Evolutionary conservation across 1,284 basidiomycete species (phyloP).

Genomic region (Heterobasidion annosum): DNA sequence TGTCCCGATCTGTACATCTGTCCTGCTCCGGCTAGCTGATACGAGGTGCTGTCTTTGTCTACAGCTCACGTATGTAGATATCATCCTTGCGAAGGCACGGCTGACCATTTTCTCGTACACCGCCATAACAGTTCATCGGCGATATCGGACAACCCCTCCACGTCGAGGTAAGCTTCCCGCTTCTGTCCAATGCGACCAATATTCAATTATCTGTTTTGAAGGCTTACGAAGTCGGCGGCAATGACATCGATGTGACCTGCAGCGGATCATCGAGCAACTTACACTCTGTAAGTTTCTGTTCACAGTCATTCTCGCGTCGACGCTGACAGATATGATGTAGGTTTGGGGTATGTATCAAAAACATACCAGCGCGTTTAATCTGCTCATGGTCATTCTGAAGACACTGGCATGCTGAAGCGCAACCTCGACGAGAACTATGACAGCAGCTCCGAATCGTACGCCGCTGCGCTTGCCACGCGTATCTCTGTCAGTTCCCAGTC

Average conservation of each 20-base stretch:
- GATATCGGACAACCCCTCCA: constrained; percentile 45
- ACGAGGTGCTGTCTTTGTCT: neutral
- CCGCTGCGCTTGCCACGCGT: constrained; percentile 28
- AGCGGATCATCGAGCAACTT: constrained; percentile 31
- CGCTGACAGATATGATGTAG: constrained; percentile 13
- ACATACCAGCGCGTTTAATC: neutral
- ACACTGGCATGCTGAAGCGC: constrained; percentile 37
- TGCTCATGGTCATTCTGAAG: constrained; percentile 13
- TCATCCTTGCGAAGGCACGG: neutral
- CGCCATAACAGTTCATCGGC: constrained; percentile 32
- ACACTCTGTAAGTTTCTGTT: constrained; percentile 30
- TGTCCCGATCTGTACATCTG: constrained; percentile 1
- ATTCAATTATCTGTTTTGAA: constrained; percentile 9
- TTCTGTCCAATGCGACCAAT: neutral
- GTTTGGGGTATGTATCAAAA: constrained; percentile 14
- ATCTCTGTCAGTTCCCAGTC: constrained; percentile 28
- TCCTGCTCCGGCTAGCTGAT: neutral
- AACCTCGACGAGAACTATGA: constrained; percentile 31
- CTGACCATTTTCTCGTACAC: neutral
- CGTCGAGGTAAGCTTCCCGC: constrained; percentile 12
- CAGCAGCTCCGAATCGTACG: constrained; percentile 31
- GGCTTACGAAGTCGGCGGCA: constrained; percentile 19
- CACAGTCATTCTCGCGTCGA: neutral
- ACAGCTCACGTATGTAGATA: constrained; percentile 25
- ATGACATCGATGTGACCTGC: constrained; percentile 20